Conservation (phyloP, 2,329 filamentous ascomycete species). For the Elsinoe necatrix region DNA sequence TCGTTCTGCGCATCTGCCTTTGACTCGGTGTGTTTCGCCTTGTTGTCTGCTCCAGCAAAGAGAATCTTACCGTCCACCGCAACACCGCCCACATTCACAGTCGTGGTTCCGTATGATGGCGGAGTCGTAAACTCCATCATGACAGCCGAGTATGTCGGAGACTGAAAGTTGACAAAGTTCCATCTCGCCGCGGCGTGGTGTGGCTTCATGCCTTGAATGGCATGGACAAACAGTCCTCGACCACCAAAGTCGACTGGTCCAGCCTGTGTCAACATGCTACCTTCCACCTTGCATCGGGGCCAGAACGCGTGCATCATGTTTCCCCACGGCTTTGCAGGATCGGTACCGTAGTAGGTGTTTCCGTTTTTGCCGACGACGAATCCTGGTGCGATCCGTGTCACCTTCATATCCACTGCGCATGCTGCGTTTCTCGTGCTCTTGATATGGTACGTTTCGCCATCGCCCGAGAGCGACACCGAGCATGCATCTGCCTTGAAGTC, state of each 20-base stretch:
- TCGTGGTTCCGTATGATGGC: conserved; percentile 78
- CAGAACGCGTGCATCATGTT: conserved; percentile 89
- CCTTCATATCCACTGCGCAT: conserved; percentile 75
- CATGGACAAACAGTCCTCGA: conserved; percentile 69
- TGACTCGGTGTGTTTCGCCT: conserved; percentile 59
- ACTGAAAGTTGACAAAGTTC: conserved; percentile 92
- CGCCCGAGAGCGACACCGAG: conserved; percentile 75
- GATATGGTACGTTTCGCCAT: conserved; percentile 74
- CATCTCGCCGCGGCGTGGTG: conserved; percentile 85
- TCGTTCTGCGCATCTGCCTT: conserved; percentile 68
- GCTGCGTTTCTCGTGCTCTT: conserved; percentile 79
- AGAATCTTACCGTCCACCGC: conserved; percentile 74
- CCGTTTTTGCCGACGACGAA: conserved; percentile 81
- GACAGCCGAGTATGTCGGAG: conserved; percentile 73
- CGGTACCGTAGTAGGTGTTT: conserved; percentile 76
- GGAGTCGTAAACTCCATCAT: conserved; percentile 97
- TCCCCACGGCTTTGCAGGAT: conserved; percentile 81
- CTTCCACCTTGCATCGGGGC: conserved; percentile 76
- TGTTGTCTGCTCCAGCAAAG: conserved; percentile 57
- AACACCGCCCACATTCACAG: conserved; percentile 75
- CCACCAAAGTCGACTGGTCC: conserved; percentile 77
- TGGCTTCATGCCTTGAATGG: conserved; percentile 96
- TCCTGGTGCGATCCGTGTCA: conserved; percentile 67
- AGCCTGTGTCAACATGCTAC: conserved; percentile 73
- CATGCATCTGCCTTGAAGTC: conserved; percentile 81